These are phyloP conservation scores for Corniculantispora saksenae DNA, from an alignment of 2,329 filamentous ascomycete species.

Conservation along the genomic window DNA sequence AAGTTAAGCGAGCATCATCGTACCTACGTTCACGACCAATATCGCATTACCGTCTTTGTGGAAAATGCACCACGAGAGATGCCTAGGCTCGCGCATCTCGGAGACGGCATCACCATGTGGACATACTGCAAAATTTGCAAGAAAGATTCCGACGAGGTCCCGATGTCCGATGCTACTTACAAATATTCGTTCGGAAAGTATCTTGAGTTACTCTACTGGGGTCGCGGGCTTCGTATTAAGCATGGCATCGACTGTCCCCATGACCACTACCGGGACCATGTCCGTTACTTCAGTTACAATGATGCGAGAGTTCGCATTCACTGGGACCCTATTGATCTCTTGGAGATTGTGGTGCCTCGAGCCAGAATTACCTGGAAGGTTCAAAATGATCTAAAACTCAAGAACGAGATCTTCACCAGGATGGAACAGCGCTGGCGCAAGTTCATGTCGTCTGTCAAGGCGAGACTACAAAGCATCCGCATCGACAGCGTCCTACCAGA, in stretches of 20 bases:
- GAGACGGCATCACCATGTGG: constrained; percentile 87
- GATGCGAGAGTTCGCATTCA: constrained; percentile 86
- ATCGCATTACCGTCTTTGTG: constrained; percentile 87
- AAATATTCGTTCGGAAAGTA: constrained; percentile 99
- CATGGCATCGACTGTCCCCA: constrained; percentile 76
- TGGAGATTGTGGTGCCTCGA: constrained; percentile 91
- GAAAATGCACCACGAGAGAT: constrained; percentile 56
- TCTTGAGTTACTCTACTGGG: constrained; percentile 96
- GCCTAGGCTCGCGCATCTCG: constrained; percentile 43
- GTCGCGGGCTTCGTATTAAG: constrained; percentile 73
- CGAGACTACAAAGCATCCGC: constrained; percentile 82
- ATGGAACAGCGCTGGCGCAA: constrained; percentile 80
- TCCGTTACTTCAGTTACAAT: constrained; percentile 87
- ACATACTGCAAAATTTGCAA: constrained; percentile 91
- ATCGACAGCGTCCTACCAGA: constrained; percentile 89
- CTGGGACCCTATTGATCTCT: constrained; percentile 87
- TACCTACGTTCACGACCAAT: constrained; percentile 95
- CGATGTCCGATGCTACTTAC: constrained; percentile 93
- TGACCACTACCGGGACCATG: constrained; percentile 88
- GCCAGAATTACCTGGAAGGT: constrained; percentile 96
- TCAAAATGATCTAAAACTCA: constrained; percentile 85
- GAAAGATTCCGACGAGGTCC: constrained; percentile 83
- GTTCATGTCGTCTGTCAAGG: constrained; percentile 86
- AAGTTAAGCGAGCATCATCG: constrained; percentile 91
- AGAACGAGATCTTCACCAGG: constrained; percentile 85